Percentiles rank a stretch among this genome's conserved stretches.
Conservation (phyloP, 2,329 filamentous ascomycete genomes). For the Fusarium sp. region DNA sequence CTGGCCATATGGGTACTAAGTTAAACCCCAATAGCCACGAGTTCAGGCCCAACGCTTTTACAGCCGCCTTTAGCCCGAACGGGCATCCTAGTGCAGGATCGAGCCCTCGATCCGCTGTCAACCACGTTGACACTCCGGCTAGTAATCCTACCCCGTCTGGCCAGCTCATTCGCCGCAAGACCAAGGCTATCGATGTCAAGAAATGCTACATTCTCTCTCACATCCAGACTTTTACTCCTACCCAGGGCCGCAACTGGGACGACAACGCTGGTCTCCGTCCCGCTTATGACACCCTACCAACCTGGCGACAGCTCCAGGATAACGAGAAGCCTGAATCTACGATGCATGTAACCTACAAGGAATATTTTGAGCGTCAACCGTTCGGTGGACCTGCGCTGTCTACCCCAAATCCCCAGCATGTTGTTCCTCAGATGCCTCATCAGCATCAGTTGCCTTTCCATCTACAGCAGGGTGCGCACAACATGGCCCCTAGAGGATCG, state of each 20-base stretch:
- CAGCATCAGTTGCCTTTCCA: conserved; percentile 89
- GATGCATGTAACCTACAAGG: conserved; percentile 78
- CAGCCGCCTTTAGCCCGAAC: conserved; percentile 84
- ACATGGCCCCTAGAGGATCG: conserved; percentile 77
- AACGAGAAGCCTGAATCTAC: conserved; percentile 80
- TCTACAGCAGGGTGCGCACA: conserved; percentile 81
- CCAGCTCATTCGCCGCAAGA: conserved; percentile 79
- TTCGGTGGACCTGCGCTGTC: conserved; percentile 71
- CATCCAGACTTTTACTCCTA: conserved; percentile 69
- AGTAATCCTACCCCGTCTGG: conserved; percentile 47
- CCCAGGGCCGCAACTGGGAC: conserved; percentile 74
- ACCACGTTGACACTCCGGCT: conserved; percentile 58
- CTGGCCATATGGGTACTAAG: conserved; percentile 68
- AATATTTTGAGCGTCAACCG: conserved; percentile 82
- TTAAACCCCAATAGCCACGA: conserved; percentile 80
- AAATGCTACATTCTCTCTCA: conserved; percentile 73
- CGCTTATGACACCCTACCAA: conserved; percentile 87
- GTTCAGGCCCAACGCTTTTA: conserved; percentile 89
- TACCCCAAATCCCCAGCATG: conserved; percentile 79
- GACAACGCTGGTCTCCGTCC: conserved; percentile 88
- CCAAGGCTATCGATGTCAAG: conserved; percentile 78
- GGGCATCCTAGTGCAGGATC: conserved; percentile 76
- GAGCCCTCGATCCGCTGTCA: conserved; percentile 78
- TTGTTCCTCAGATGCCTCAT: conserved; percentile 81
- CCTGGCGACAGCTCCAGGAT: conserved; percentile 82